Conservation (phyloP, 2,329 filamentous ascomycete genomes). For the Ophiostoma perfectum region DNA sequence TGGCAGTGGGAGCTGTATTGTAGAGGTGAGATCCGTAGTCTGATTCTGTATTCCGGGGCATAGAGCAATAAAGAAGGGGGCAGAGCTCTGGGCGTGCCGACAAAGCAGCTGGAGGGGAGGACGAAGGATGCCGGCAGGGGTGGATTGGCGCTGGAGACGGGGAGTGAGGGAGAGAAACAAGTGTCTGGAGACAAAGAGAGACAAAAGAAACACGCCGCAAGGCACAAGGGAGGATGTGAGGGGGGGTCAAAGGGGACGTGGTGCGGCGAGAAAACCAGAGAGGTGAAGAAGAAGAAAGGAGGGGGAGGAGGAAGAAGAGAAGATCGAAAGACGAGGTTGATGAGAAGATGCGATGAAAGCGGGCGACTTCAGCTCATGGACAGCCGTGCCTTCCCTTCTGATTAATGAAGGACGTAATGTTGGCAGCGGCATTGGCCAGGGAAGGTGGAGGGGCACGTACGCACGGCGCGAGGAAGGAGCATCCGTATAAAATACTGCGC, state of each 20-base stretch:
- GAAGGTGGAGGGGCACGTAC: background rate
- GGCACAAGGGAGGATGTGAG: constrained; percentile 1
- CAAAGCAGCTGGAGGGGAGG: background rate
- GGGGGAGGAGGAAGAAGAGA: background rate
- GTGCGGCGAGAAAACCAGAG: background rate
- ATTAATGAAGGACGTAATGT: background rate
- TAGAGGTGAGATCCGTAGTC: background rate
- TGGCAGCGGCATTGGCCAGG: background rate
- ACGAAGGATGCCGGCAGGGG: background rate
- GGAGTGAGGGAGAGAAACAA: background rate
- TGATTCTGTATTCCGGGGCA: background rate
- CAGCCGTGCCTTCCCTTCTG: background rate
- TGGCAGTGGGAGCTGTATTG: constrained; percentile 11
- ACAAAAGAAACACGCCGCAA: constrained; percentile 5
- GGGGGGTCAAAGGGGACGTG: background rate
- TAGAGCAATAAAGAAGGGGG: background rate
- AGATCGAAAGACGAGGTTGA: background rate
- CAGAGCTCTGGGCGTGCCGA: constrained; percentile 17
- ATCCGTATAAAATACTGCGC: background rate
- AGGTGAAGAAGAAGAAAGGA: background rate
- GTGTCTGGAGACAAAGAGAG: constrained; percentile 3
- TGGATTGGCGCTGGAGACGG: constrained; percentile 8
- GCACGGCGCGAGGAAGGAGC: constrained; percentile 6
- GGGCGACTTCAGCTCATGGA: background rate
- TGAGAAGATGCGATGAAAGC: background rate